A percentile compares a stretch with the other conserved stretches of the same genome.
phyloP scores from a whole-genome alignment of 495 filamentous ascomycete genomes.

The Penicillium paxilli region DNA sequence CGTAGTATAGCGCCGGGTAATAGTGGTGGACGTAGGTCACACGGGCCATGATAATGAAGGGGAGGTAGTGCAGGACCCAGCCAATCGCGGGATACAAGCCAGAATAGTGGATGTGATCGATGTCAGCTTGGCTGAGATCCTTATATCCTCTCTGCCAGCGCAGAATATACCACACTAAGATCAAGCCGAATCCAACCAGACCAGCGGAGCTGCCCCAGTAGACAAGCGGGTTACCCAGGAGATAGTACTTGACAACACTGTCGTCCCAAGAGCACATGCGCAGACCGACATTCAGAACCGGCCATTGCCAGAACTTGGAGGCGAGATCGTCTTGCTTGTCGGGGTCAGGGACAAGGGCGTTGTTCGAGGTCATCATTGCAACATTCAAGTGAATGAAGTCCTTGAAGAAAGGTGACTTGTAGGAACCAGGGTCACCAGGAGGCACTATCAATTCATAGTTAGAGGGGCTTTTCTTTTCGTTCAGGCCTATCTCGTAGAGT shows the following conservation, averaged over 20 bases:
- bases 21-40: conserved; percentile 99
- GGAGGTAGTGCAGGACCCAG: conserved; percentile 94
- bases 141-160: conserved; percentile 95
- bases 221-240: conserved; percentile 92
- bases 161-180: conserved; percentile 82
- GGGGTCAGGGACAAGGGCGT: conserved; percentile 94
- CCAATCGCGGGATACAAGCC: conserved; percentile 89
- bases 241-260: conserved; percentile 92
- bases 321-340: conserved; percentile 99
- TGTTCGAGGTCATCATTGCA: conserved; percentile 99
- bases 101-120: conserved; percentile 92
- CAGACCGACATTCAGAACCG: conserved; percentile 88
- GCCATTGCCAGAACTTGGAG: conserved; percentile 98
- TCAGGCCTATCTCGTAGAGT: neutral
- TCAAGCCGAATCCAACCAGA: conserved; percentile 66
- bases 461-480: neutral
- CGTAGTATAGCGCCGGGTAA: conserved; percentile 98
- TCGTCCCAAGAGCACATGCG: conserved; percentile 99
- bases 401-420: conserved; percentile 93
- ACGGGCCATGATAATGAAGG: conserved; percentile 95
- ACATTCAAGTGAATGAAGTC: conserved; percentile 98
- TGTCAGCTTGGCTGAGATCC: conserved; percentile 74
- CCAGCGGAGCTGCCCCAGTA: conserved; percentile 91
- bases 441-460: conserved; percentile 60
- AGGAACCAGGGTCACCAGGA: conserved; percentile 84